Evolutionary conservation across 208 protist species (phyloP), one percentile per base, ranked within the genome.

Genomic region (Acanthamoeba rhysodes): DNA sequence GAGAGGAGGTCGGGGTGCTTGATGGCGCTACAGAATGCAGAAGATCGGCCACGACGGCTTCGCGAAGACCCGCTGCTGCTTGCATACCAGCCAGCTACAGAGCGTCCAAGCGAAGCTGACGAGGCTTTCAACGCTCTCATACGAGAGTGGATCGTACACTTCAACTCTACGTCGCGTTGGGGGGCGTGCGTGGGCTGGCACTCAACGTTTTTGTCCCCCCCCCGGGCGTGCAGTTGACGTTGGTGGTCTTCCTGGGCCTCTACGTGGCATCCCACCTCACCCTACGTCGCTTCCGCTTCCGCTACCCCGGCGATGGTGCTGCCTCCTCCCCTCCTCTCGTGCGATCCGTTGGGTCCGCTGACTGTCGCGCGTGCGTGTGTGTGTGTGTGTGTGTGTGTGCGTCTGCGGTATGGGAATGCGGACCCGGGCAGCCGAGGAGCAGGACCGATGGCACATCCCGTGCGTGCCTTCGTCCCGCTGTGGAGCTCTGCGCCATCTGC

Each of bases 51-150:
- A 3, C 18, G 8, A 16, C 57, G 57, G 57, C 57, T 62, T 6
- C 50, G 50, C 50, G 12, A 55, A 55, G 50, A 55, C 12, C 50
- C 50, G 50, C 50, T 55, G 50, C 50, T 55, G 8, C 50, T 55
- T 12, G 4, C 50, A 4, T 55, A 55, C 50, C 50, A 12, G 8
- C 50, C 50, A 4, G 50, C n/a, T n/a, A n/a, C n/a, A n/a, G n/a
- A 55, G 50, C 50, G 8, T 55, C 50, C 50, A 4, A 55, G 57
- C 57, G 57, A 62, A 12, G 57, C 57, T 4, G 68, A 76, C n/a
- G 68, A 76, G 68, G 68, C 68, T n/a, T 76, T 76, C 68, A 76
- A 76, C 68, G 68, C 68, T 4, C 68, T 76, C n/a, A 76, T 76
- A 27, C 68, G 68, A 6, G 68, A 76, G 34, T 76, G 68, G 68